phyloP scores from a whole-genome alignment of 352 stramenopile genomes.

The Phytophthora meadii region DNA sequence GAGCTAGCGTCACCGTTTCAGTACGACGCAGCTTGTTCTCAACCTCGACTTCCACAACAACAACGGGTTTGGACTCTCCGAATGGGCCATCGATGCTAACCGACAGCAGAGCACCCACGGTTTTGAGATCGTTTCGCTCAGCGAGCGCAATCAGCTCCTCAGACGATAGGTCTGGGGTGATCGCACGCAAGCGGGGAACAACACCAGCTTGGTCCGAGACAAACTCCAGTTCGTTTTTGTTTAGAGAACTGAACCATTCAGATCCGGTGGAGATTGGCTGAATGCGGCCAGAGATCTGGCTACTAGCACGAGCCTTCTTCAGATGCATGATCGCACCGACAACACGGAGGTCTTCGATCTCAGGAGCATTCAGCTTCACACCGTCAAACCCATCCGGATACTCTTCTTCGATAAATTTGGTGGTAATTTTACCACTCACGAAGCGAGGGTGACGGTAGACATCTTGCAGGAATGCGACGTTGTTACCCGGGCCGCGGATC shows the following conservation, averaged over 20 bases:
- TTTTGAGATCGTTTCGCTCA: constrained; percentile 48
- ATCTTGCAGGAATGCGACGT: constrained; percentile 94
- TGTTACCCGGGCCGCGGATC: constrained; percentile 95
- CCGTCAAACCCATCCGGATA: constrained; percentile 95
- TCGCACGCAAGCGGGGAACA: constrained; percentile 51
- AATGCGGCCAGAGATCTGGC: constrained; percentile 43
- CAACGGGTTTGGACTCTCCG: constrained; percentile 46
- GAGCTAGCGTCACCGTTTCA: constrained; percentile 43
- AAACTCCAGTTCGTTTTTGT: constrained; percentile 53
- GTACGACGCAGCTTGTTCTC: constrained; percentile 43
- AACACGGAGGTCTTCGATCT: constrained; percentile 80
- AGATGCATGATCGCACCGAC: constrained; percentile 81
- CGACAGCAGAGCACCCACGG: constrained; percentile 49
- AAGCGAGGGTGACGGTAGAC: constrained; percentile 93
- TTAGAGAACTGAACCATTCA: constrained; percentile 23
- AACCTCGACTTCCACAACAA: constrained; percentile 61
- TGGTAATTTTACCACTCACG: constrained; percentile 94
- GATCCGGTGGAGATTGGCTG: constrained; percentile 13
- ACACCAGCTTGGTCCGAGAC: constrained; percentile 35
- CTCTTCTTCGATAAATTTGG: constrained; percentile 96
- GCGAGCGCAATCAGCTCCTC: constrained; percentile 52
- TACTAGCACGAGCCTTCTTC: constrained; percentile 45
- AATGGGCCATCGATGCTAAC: constrained; percentile 71
- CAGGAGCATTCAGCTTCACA: constrained; percentile 62
- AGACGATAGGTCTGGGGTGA: constrained; percentile 32